Base-by-base conservation (phyloP, 2,329 filamentous ascomycete species). In the Cadophora malorum region DNA sequence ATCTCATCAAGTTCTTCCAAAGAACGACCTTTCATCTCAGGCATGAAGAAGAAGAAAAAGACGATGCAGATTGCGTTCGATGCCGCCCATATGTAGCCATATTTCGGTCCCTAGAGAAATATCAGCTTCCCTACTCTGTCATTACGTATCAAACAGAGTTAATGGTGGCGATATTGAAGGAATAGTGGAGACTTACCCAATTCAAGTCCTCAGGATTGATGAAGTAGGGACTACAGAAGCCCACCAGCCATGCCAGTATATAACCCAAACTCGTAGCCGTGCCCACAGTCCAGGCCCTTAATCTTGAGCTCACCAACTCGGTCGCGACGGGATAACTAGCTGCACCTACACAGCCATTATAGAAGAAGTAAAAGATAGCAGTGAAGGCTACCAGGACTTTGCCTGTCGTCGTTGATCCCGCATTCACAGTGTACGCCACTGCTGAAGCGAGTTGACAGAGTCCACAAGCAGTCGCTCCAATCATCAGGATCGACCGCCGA, bases 261-360 rank as follows among this genome's bases (percentile, higher is more conserved):
- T 80, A 31, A 75, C 79, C 72, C 75, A 81, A 12, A 80, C 0
- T 81, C 79, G 0, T 83, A 77, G 6, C 83, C 74, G 69, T 85
- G 82, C 14, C 79, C 74, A 0, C 81, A 82, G 58, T 85, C 79
- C 1, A 78, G 77, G 71, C 82, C 81, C 21, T 81, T 81, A 5
- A 82, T 81, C 0, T 80, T 81, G 56, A 83, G 77, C 70, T 85
- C 80, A 71, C 66, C 6, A 73, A 49, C 45, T 73, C 70, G 0
- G 67, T 69, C 1, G 66, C 68, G 16, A 70, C 65, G 4, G 68
- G 68, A 63, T 71, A 73, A 50, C 65, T 66, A 23, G 69, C 67
- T 38, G 63, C 49, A 7, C 67, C 67, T 74, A 78, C 74, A 63
- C 78, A 79, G 10, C 74, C 76, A 10, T 77, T 76, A 45, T 80